A percentile compares a stretch with the other conserved stretches of the same genome.
Evolutionary conservation across 2,329 filamentous ascomycete genomes (phyloP).

Genomic region (Huntiella abstrusa): DNA sequence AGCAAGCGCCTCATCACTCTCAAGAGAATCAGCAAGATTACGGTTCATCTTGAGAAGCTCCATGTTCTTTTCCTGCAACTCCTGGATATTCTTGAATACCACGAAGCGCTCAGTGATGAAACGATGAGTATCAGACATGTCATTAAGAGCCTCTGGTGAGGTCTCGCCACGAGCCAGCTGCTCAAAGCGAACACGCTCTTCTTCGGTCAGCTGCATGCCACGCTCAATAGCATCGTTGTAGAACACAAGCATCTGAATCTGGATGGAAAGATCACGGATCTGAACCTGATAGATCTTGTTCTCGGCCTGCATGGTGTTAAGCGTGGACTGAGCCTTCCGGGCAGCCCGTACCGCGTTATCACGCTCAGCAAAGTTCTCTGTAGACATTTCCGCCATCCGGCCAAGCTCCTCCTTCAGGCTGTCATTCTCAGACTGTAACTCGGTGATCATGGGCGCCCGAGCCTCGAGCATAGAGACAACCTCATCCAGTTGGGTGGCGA

Average conservation of each 20-base stretch:
- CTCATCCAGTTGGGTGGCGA: slow-evolving; percentile 62
- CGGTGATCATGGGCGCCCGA: slow-evolving; percentile 73
- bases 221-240: slow-evolving; percentile 70
- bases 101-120: slow-evolving; percentile 84
- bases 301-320: slow-evolving; percentile 46
- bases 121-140: slow-evolving; percentile 66
- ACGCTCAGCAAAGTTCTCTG: slow-evolving; percentile 63
- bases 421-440: slow-evolving; percentile 63
- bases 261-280: slow-evolving; percentile 71
- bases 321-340: slow-evolving; percentile 58
- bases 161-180: slow-evolving; percentile 61
- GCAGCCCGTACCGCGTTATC: slow-evolving; percentile 61
- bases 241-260: slow-evolving; percentile 78
- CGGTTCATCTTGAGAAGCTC: slow-evolving; percentile 68
- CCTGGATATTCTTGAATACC: slow-evolving; percentile 67
- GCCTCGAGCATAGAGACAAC: slow-evolving; percentile 72
- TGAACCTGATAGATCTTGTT: slow-evolving; percentile 66
- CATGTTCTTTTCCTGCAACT: slow-evolving; percentile 75
- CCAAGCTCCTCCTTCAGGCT: slow-evolving; percentile 63
- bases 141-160: slow-evolving; percentile 48
- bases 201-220: slow-evolving; percentile 50
- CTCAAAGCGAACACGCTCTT: slow-evolving; percentile 58
- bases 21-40: slow-evolving; percentile 72
- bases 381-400: slow-evolving; percentile 69
- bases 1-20: slow-evolving; percentile 67